Evolutionary conservation across 371 early-diverging fungal species (phyloP), one percentile per base, ranked within the genome.

Genomic region (Rhizopus stolonifer): DNA sequence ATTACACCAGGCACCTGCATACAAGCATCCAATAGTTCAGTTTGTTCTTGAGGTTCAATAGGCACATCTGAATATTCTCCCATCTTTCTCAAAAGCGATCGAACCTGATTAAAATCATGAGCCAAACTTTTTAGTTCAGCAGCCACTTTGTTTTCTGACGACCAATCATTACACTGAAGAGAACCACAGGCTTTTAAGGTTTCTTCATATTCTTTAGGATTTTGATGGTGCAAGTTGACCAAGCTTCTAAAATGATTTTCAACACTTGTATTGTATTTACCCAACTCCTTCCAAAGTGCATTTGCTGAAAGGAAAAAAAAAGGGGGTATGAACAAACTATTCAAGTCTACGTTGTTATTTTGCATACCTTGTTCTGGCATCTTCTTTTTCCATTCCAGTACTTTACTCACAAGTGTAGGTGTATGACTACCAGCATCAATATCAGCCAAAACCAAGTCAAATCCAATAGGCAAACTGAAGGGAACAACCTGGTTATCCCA

Each of bases 371-470:
- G 81, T 24, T 80, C 79, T 0, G 88, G 78, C 29, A 87, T 77
- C 13, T 55, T 52, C 58, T 84, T 86, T 24, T 91, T 80, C 97
- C 97, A 98, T 25, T 61, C 73, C 36, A 94, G 77, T 2, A 96
- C 93, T 55, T 87, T 86, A n/a, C 86, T 79, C 19, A 94, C 97
- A 61, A 98, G 76, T 29, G 88, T 85, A 14, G 95, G 96, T 2
- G 98, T 98, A 79, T 89, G 87, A 54, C 90, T 90, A 29, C 98
- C 98, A 9, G 90, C 86, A 68, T 90, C 88, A 23, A 98, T 87
- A 71, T 98, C 98, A 0, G 92, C 98, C 49, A 98, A 75, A 62
- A 89, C 74, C 52, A 98, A 59, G 4, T 74, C 69, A 17, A 94
- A 75, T 1, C 85, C 66, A 17, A 82, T 88, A 4, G 97, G 95